Percentiles rank a stretch among this genome's conserved stretches.
Conservation (phyloP, 78 protist species). For the Andalucia godoyi region DNA sequence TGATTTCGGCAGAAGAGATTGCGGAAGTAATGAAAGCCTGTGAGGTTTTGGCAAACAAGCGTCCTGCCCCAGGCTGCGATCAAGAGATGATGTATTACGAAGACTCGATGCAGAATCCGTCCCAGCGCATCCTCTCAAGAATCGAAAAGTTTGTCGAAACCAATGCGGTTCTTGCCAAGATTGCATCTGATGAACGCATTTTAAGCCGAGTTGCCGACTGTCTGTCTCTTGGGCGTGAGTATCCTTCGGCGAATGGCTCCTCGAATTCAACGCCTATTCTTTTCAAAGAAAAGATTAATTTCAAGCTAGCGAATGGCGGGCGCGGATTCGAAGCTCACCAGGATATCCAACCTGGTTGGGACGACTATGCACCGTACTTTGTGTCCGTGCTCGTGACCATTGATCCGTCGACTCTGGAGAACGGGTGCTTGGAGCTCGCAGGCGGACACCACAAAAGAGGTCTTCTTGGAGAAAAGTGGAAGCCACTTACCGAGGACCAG, state of each 20-base stretch:
- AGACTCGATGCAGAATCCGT: neutral
- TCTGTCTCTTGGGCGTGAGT: no score
- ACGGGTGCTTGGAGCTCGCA: slow-evolving; percentile 5
- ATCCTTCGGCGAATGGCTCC: no score
- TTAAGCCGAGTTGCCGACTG: neutral
- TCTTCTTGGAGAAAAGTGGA: slow-evolving; percentile 8
- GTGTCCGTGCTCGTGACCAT: slow-evolving; percentile 8
- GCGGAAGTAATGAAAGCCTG: neutral
- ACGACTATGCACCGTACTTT: neutral
- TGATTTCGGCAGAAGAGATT: neutral
- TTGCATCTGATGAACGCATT: neutral
- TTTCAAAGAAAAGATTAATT: slow-evolving; percentile 38
- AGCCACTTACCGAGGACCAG: neutral
- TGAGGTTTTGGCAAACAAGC: no score
- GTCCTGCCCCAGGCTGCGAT: no score
- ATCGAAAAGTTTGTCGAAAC: slow-evolving; percentile 8
- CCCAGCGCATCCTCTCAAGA: neutral
- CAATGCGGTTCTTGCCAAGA: neutral
- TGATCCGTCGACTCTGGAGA: slow-evolving; percentile 1
- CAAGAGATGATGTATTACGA: slow-evolving; percentile 10
- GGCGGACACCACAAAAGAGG: neutral
- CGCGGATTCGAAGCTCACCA: slow-evolving; percentile 28
- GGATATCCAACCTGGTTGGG: slow-evolving; percentile 18
- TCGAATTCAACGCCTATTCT: slow-evolving; percentile 17
- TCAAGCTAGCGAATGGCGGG: slow-evolving; percentile 29